Evolutionary conservation across 164 flowering plant species (phyloP).

Genomic region (Aristolochia californica): DNA sequence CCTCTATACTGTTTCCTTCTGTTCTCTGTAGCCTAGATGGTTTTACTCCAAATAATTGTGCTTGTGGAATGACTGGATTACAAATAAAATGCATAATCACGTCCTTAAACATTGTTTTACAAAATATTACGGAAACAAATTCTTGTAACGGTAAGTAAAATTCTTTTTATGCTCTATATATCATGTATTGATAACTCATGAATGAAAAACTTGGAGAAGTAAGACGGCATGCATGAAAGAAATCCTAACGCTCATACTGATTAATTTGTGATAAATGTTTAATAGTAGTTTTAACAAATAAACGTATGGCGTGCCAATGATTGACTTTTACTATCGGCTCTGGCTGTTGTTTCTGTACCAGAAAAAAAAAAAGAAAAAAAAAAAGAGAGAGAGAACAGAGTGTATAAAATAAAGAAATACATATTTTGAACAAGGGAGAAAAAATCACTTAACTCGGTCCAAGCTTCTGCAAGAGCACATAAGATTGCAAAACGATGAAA

Average conservation of each 20-base stretch:
- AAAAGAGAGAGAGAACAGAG: no score
- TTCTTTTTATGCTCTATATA: not conserved
- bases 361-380: no score
- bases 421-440: no score
- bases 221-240: not conserved
- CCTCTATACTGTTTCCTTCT: conserved; percentile 24
- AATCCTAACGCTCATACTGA: not conserved
- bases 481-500: no score
- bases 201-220: not conserved
- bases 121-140: not conserved
- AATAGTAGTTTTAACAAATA: no score
- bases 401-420: no score
- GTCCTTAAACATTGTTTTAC: not conserved
- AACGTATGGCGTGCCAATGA: no score
- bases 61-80: conserved; percentile 52
- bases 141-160: not conserved
- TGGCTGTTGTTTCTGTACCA: no score
- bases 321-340: no score
- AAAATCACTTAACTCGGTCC: no score
- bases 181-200: not conserved
- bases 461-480: no score
- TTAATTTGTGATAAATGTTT: no score
- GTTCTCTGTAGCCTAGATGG: conserved; percentile 36
- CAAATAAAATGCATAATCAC: not conserved
- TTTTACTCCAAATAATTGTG: conserved; percentile 42